phyloP scores from a whole-genome alignment of 2,329 filamentous ascomycete species.

The Fusarium brachygibbosum region DNA sequence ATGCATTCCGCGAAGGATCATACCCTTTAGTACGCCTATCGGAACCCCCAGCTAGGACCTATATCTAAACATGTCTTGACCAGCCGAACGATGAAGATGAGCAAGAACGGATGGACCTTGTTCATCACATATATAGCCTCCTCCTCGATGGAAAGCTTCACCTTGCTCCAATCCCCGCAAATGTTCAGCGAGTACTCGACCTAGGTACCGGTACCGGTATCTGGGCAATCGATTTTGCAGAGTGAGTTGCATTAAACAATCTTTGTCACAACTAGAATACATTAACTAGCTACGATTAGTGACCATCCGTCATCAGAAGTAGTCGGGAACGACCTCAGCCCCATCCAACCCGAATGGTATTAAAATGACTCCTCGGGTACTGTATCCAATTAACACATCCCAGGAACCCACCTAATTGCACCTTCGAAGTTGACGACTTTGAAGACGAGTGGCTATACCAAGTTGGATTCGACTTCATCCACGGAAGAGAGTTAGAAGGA shows the following conservation, averaged over 20 bases:
- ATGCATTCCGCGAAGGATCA: no score
- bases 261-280: no score
- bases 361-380: accelerated
- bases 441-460: conserved; percentile 32
- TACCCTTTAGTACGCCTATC: no score
- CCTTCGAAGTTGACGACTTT: conserved; percentile 30
- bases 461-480: conserved; percentile 22
- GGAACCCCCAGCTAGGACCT: no score
- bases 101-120: conserved; percentile 35
- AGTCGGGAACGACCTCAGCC: conserved; percentile 31
- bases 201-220: conserved; percentile 37
- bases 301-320: conserved; percentile 29
- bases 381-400: accelerated
- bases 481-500: conserved; percentile 27
- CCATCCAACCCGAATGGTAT: conserved; percentile 34
- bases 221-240: conserved; percentile 37
- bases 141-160: conserved; percentile 26
- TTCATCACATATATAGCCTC: conserved; percentile 33
- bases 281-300: neutral
- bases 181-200: conserved; percentile 29
- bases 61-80: neutral
- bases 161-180: conserved; percentile 16
- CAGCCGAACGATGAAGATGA: conserved; percentile 36
- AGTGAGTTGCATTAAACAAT: neutral
- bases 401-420: conserved; percentile 30